These are phyloP conservation scores for Gossypium schwendimanii DNA, from an alignment of 441 rosid genomes.

Conservation along the genomic window DNA sequence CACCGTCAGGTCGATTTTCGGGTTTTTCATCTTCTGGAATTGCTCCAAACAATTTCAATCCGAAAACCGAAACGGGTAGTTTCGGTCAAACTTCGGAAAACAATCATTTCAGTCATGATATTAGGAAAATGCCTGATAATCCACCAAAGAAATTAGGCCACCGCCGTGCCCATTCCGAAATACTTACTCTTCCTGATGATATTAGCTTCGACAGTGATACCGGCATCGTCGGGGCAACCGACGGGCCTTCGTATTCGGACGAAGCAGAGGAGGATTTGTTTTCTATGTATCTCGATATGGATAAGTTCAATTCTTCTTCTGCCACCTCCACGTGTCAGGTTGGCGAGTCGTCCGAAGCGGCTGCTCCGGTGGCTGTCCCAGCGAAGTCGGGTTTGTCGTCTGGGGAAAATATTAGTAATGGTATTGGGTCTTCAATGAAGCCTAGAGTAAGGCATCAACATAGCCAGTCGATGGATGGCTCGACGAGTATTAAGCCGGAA, in stretches of 20 bases:
- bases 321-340: slow-evolving; percentile 57
- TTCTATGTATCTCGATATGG: slow-evolving; percentile 90
- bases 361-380: slow-evolving; percentile 11
- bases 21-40: slow-evolving; percentile 39
- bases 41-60: slow-evolving; percentile 21
- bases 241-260: slow-evolving; percentile 80
- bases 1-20: slow-evolving; percentile 58
- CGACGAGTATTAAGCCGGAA: slow-evolving; percentile 68
- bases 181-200: slow-evolving; percentile 91
- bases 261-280: slow-evolving; percentile 86
- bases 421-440: slow-evolving; percentile 30
- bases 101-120: slow-evolving; percentile 62
- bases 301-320: slow-evolving; percentile 73
- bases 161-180: slow-evolving; percentile 91
- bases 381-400: neutral
- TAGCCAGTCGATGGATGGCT: slow-evolving; percentile 94
- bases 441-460: slow-evolving; percentile 88
- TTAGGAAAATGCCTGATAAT: slow-evolving; percentile 81
- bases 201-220: slow-evolving; percentile 86
- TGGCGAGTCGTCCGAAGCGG: slow-evolving; percentile 46
- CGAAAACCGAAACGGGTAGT: slow-evolving; percentile 16
- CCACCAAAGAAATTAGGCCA: slow-evolving; percentile 83
- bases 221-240: slow-evolving; percentile 70
- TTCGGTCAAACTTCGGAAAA: slow-evolving; percentile 32
- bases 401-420: slow-evolving; percentile 23